Evolutionary conservation across 2,329 filamentous ascomycete genomes (phyloP).

Genomic region (Lecanicillium sp.): DNA sequence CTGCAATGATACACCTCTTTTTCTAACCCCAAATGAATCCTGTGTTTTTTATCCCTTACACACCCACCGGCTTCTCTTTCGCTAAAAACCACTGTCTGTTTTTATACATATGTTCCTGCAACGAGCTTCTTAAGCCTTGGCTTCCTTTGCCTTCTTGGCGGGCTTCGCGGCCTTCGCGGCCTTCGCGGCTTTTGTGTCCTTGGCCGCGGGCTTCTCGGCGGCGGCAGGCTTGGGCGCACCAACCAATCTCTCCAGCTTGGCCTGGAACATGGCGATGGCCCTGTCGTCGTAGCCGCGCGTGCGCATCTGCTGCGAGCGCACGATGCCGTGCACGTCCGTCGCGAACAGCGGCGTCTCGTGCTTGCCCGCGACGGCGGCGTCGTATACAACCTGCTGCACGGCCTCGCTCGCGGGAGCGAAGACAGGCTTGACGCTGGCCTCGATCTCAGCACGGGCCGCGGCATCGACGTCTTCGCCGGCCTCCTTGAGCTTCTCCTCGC

Average conservation of each 20-base stretch:
- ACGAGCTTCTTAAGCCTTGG: constrained; percentile 3
- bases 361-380: constrained; percentile 30
- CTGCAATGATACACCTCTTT: no score
- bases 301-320: constrained; percentile 32
- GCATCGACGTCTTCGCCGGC: constrained; percentile 15
- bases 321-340: constrained; percentile 27
- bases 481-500: constrained; percentile 2
- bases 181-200: neutral
- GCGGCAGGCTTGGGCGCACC: constrained; percentile 7
- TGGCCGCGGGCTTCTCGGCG: neutral
- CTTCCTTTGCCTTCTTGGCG: constrained; percentile 7
- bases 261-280: constrained; percentile 33
- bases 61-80: neutral
- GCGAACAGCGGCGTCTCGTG: constrained; percentile 31
- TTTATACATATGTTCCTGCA: no score
- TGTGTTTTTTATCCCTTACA: constrained; percentile 7
- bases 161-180: neutral
- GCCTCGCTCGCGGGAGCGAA: constrained; percentile 29
- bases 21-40: constrained; percentile 1
- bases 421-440: constrained; percentile 19
- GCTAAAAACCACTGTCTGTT: no score
- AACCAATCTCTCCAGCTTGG: constrained; percentile 30
- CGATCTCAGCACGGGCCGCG: constrained; percentile 15
- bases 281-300: constrained; percentile 30
- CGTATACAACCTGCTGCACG: constrained; percentile 27